phyloP scores from a whole-genome alignment of 352 stramenopile species.

The Hyaloperonospora arabidopsidis region DNA sequence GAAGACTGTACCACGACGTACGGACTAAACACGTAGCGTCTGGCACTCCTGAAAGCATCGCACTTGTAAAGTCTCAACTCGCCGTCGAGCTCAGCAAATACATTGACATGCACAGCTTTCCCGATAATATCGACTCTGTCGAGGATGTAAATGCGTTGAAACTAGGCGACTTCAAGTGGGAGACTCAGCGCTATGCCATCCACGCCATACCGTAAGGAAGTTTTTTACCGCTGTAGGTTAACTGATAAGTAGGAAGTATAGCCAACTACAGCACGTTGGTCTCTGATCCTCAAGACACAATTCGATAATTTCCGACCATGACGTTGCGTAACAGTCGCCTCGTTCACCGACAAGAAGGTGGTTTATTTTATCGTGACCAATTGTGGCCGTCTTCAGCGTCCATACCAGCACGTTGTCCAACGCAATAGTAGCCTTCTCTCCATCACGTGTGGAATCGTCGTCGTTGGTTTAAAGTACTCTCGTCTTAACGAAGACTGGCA shows the following conservation, averaged over 20 bases:
- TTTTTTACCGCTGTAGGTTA: not conserved
- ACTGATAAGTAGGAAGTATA: not conserved
- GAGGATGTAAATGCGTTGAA: conserved; percentile 10
- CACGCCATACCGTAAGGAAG: conserved; percentile 33
- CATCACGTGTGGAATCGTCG: too few species aligned
- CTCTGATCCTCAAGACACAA: not conserved
- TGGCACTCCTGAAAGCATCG: conserved; percentile 31
- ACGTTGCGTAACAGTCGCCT: too few species aligned
- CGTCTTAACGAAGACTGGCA: conserved; percentile 19
- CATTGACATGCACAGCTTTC: conserved; percentile 44
- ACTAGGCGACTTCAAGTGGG: conserved; percentile 53
- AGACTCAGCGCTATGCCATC: conserved; percentile 32
- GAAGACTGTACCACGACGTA: conserved; percentile 63
- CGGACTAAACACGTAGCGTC: conserved; percentile 37
- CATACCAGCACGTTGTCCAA: too few species aligned
- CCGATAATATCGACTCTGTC: conserved; percentile 9
- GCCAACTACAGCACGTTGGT: not conserved
- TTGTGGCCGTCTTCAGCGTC: too few species aligned
- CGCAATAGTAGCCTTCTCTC: too few species aligned
- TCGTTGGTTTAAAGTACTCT: too few species aligned
- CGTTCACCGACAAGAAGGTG: too few species aligned
- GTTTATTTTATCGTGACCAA: too few species aligned
- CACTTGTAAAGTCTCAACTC: conserved; percentile 62
- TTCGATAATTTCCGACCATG: too few species aligned
- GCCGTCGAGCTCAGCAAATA: conserved; percentile 55